A percentile compares a stretch with the other conserved stretches of the same genome.
Evolutionary conservation across 352 stramenopile species (phyloP).

Genomic region (Globisporangium echinulatum): DNA sequence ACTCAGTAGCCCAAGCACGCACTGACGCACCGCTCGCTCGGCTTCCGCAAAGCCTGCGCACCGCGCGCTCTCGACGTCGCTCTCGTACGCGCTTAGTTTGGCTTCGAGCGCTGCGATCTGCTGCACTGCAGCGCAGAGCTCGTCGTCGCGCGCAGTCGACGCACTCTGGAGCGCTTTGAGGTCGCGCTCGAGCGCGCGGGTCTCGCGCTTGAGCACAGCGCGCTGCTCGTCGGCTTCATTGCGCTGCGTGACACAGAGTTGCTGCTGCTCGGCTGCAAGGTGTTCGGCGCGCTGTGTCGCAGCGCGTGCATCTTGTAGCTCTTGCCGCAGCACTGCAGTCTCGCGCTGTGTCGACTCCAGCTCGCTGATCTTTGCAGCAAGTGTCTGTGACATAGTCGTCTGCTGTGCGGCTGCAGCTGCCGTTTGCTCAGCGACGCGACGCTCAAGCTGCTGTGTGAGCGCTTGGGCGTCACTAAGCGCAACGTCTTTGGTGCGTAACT

Average conservation of each 20-base stretch:
- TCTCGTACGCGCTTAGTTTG: constrained; percentile 26
- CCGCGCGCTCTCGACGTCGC: constrained; percentile 30
- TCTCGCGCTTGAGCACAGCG: constrained; percentile 44
- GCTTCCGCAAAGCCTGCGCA: constrained; percentile 34
- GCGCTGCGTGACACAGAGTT: constrained; percentile 14
- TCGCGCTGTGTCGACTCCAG: constrained; percentile 16
- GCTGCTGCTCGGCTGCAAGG: constrained; percentile 16
- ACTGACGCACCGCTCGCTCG: constrained; percentile 29
- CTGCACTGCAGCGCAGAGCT: constrained; percentile 23
- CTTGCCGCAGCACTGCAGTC: constrained; percentile 17
- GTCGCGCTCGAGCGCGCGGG: constrained; percentile 51
- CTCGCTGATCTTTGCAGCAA: constrained; percentile 19
- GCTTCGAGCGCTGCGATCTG: constrained; percentile 27
- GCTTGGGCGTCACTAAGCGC: constrained; percentile 3
- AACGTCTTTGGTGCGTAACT: constrained; percentile 9
- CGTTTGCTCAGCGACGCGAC: neutral
- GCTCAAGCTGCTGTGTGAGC: neutral
- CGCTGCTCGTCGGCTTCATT: constrained; percentile 50
- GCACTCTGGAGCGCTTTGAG: constrained; percentile 42
- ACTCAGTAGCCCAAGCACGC: neutral
- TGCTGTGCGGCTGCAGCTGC: constrained; percentile 6
- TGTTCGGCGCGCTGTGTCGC: constrained; percentile 21
- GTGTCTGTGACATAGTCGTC: constrained; percentile 9
- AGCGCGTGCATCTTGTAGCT: constrained; percentile 6
- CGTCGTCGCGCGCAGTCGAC: constrained; percentile 50